Evolutionary conservation across 1,284 basidiomycete species (phyloP), one percentile per base, ranked within the genome.

Genomic region (Stereum hirsutum): DNA sequence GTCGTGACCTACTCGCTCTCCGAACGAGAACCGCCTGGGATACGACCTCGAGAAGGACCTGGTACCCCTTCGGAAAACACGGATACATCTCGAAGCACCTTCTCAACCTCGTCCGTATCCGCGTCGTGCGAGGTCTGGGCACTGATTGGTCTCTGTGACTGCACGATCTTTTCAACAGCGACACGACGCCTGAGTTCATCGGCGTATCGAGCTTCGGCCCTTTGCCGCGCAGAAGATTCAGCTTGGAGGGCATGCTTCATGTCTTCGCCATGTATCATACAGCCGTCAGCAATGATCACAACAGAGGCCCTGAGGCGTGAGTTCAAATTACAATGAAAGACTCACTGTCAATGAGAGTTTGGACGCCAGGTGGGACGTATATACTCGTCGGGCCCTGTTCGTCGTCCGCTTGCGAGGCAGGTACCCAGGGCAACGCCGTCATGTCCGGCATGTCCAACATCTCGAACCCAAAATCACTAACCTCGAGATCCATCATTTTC

Each of bases 371-470:
- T 0, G 65, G 65, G 8, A 68, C 57, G 41, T 65, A 68, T 7
- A 65, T 45, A 31, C 50, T 52, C 39, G 25, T 17, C 24, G 10
- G 26, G 12, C 51, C 45, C 19, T 48, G 31, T 17, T 28, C 2
- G 10, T 24, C 20, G 14, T 41, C 6, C 23, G 12, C 36, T 38
- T 26, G 21, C 23, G 23, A 38, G 33, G 51, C 41, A 3, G 55
- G 46, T 23, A 51, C 55, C 63, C 63, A 64, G 4, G 65, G 62
- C 5, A 58, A 47, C 10, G 52, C 46, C 20, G 61, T 55, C 32
- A 63, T 43, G 15, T 66, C 64, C 6, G 57, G 54, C 21, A 60
- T 32, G 30, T 63, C 66, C 11, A 67, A 48, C 56, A 67, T 57
- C 35, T 57, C 48, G 44, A 67, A 66, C 49, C 54, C 54, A 23